Evolutionary conservation across 768 basidiomycete species (phyloP), one percentile per base, ranked within the genome.

Genomic region (Boletus pseudo-olivaceus): DNA sequence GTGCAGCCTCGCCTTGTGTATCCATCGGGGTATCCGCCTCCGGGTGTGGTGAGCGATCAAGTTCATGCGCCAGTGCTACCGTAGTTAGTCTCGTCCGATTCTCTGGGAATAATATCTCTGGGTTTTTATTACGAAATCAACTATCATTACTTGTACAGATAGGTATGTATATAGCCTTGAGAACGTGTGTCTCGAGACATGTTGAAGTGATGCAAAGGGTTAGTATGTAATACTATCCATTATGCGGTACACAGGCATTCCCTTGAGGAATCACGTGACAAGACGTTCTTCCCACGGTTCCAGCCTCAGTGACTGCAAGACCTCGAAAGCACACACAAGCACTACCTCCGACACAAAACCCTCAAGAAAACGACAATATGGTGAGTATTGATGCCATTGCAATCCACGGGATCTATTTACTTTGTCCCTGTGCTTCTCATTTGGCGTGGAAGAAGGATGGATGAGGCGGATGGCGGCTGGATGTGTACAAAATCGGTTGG

Each of bases 351-450:
- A 54, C 62, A 56, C 62, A 56, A 60, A 56, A 66, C 63, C 66
- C 62, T 69, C 68, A 64, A 75, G 68, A 69, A 61, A 62, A 63
- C 74, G 62, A 64, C 72, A 68, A 72, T 40, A 80, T 79, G 78
- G 78, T 79, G 70, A 77, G 78, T 77, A 32, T 52, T 30, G 49
- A 53, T 56, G 52, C 52, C 54, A n/a, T 57, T 56, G 26, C 54
- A 52, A 52, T 53, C 19, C 44, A 57, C 37, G 30, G 5, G 15
- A n/a, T n/a, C n/a, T n/a, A n/a, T n/a, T n/a, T n/a, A 59, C 17
- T 15, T 39, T 30, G 48, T 48, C 48, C 33, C 35, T 48, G n/a
- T 4, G 26, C 7, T 15, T 32, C 20, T 27, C 27, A 41, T 49
- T 38, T 34, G 54, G 47, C 27, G 47, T 45, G 49, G 52, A 58